Evolutionary conservation across 1,284 basidiomycete species (phyloP), one percentile per base, ranked within the genome.

Genomic region (Ganoderma lucidum): DNA sequence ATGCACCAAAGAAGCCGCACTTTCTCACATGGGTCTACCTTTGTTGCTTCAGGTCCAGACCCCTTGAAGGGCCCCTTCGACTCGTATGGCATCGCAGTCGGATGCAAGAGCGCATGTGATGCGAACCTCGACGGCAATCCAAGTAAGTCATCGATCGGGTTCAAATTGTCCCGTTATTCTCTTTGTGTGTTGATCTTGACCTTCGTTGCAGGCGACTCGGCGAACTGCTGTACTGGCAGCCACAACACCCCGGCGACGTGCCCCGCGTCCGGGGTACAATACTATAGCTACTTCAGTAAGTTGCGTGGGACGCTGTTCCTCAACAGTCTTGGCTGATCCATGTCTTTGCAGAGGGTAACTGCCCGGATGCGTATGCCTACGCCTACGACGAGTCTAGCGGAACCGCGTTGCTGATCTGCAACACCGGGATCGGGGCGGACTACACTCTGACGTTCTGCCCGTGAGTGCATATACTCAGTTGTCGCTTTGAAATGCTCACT

Each of bases 401-500:
- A 0, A 84, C 83, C 1, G 86, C 86, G 2, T 78, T 87, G 32
- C 86, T 81, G 82, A 85, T 81, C 0, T 87, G 86, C 72, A 74
- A 75, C 35, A 77, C 81, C 3, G 63, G 74, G 19, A 69, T 76
- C 62, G 77, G 79, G 15, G 82, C 85, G 1, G 82, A 85, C 70
- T 88, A 85, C 70, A 86, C 83, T 2, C 64, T 87, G 60, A 86
- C 85, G 0, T 87, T 87, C 78, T 87, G 85, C 76, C 85, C 85
- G 78, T 84, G 60, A 64, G 76, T 8, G 9, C 23, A 28, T n/a
- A 51, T 51, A 12, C 12, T 28, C 23, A 2, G n/a, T 48, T 10
- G 45, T 48, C 10, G 23, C 2, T 12, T 8, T 28, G 23, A 3
- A 4, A 8, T 28, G 48, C 4, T 51, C 3, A 51, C 48, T 51